Evolutionary conservation across 225 moss, liverwort and hornwort species (phyloP), one percentile per base, ranked within the genome.

Genomic region (Physcomitrium patens): DNA sequence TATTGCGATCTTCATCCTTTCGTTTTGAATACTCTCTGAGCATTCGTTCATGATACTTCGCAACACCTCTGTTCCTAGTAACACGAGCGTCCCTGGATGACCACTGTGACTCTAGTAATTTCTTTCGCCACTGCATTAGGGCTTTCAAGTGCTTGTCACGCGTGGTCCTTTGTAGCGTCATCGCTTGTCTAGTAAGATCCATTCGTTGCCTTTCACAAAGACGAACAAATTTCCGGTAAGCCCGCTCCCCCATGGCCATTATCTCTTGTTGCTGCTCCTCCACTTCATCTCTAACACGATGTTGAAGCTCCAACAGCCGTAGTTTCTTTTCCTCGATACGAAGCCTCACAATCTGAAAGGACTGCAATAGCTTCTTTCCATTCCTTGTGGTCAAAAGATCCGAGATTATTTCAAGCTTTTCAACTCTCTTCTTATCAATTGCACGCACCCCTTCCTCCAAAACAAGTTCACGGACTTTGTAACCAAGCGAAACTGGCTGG

Each of bases 191-290:
- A 7, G 83, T 74, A 68, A 93, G 84, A 77, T 99, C 99, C 65
- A 71, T 64, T 19, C 93, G 87, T 72, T 99, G 99, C 64, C 99
- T 83, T 78, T 95, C 95, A 82, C 99, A 99, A 28, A 99, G 84
- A n/a, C 99, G 91, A 53, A 95, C 99, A 84, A 99, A 99, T 72
- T 99, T 99, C 61, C 99, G 87, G 77, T 99, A 99, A 18, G 91
- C 90, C 77, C 99, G 87, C 80, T 99, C 99, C 27, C 99, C 99
- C 99, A 95, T 92, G 13, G 91, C 91, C 99, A 99, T 99, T 55
- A 99, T 99, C 86, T 99, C 99, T 74, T 95, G 95, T 68, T 99
- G 99, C 66, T 99, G 99, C 77, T 99, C 99, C 81, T 99, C 99
- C 19, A 99, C 91, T 68, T 95, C 99, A 78, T 99, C 99, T 76